Conservation (phyloP, 1,139 yeast species). For the Candida tropicalis region DNA sequence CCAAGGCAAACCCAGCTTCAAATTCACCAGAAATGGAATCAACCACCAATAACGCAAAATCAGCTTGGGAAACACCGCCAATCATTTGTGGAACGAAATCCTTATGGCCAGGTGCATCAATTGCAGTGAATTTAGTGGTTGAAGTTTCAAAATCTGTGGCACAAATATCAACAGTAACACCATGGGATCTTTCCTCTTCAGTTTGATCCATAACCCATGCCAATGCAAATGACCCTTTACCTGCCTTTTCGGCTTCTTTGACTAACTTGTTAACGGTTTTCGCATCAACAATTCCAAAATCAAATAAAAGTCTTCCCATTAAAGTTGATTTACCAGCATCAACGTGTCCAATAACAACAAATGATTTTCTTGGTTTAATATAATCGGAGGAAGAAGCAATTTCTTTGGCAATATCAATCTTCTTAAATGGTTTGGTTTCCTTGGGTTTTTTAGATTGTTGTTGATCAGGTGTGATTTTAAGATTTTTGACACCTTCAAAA, state of each 20-base stretch:
- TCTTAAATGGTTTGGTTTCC: conserved; percentile 44
- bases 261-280: conserved; percentile 75
- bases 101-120: conserved; percentile 84
- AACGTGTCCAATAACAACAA: conserved; percentile 93
- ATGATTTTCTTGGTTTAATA: conserved; percentile 67
- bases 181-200: conserved; percentile 81
- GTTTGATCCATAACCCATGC: conserved; percentile 99
- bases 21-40: conserved; percentile 86
- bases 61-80: conserved; percentile 58
- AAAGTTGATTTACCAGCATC: conserved; percentile 98
- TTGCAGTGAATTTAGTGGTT: conserved; percentile 71
- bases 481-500: conserved; percentile 41
- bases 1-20: conserved; percentile 82
- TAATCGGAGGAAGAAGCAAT: conserved; percentile 35
- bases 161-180: conserved; percentile 93
- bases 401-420: conserved; percentile 43
- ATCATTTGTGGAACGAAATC: conserved; percentile 60
- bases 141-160: conserved; percentile 79
- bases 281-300: conserved; percentile 78
- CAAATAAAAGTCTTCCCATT: conserved; percentile 86
- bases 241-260: conserved; percentile 78
- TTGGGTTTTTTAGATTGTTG: conserved; percentile 19
- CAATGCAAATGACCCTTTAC: conserved; percentile 90
- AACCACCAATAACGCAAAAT: conserved; percentile 69
- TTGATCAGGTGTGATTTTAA: conserved; percentile 20